Evolutionary conservation across 495 filamentous ascomycete genomes (phyloP).

Genomic region (Xylaria telfairii): DNA sequence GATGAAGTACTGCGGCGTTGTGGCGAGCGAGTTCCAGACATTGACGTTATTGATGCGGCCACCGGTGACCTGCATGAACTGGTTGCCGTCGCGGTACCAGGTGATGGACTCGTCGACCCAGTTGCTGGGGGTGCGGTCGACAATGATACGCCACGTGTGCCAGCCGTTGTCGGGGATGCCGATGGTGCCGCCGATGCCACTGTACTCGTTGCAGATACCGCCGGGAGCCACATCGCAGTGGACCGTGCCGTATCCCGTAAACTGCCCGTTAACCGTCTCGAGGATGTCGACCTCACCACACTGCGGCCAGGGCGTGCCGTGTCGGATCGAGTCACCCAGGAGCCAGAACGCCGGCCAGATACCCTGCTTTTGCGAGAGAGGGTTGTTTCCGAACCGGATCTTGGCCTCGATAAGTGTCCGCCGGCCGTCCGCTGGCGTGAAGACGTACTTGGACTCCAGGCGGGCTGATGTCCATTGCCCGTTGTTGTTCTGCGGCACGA

Average conservation of each 20-base stretch:
- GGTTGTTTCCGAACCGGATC: conserved; percentile 51
- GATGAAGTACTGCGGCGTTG: conserved; percentile 50
- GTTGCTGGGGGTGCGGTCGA: conserved; percentile 46
- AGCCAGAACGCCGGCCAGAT: conserved; percentile 64
- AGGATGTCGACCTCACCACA: conserved; percentile 60
- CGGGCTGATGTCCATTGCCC: conserved; percentile 57
- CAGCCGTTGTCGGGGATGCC: conserved; percentile 49
- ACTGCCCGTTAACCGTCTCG: conserved; percentile 53
- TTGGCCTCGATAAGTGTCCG: conserved; percentile 49
- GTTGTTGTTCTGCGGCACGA: conserved; percentile 49
- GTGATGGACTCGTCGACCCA: conserved; percentile 54
- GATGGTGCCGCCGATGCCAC: conserved; percentile 43
- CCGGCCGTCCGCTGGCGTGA: conserved; percentile 47
- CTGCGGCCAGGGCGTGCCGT: conserved; percentile 50
- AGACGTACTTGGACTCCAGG: conserved; percentile 53
- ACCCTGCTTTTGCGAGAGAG: conserved; percentile 47
- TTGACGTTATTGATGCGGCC: conserved; percentile 39
- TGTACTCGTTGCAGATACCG: conserved; percentile 55
- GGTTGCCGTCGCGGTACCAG: conserved; percentile 53
- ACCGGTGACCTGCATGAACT: conserved; percentile 50
- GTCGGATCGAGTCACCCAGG: conserved; percentile 50
- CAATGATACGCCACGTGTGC: conserved; percentile 55
- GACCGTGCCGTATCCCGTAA: conserved; percentile 52
- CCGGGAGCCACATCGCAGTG: conserved; percentile 54
- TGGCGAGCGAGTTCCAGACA: conserved; percentile 49